These are phyloP conservation scores for Globisporangium barbulae DNA, from an alignment of 352 stramenopile species.

Conservation along the genomic window DNA sequence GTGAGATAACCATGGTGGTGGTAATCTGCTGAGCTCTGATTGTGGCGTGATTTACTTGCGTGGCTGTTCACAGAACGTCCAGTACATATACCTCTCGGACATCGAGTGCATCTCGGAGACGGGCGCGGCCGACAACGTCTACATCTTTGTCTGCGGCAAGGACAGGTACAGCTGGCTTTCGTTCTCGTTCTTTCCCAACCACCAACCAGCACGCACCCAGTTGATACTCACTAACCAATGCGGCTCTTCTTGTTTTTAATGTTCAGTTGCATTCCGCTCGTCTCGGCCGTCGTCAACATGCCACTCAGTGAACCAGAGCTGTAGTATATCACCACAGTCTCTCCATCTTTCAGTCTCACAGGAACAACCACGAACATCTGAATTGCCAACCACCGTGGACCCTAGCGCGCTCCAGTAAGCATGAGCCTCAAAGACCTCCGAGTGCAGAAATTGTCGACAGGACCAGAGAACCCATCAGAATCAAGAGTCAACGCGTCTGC, in stretches of 20 bases:
- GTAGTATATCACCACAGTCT: conserved; percentile 14
- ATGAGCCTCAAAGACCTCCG: too few relatives aligned
- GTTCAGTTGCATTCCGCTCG: conserved; percentile 66
- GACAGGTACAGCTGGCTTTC: conserved; percentile 45
- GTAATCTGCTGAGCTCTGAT: conserved; percentile 4
- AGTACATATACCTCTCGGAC: conserved; percentile 66
- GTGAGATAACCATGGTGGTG: neutral
- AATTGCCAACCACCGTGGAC: too few relatives aligned
- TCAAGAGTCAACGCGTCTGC: too few relatives aligned
- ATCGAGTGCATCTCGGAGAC: conserved; percentile 70
- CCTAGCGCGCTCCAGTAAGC: too few relatives aligned
- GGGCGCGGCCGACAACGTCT: conserved; percentile 68
- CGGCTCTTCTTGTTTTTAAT: neutral
- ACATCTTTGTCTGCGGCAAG: conserved; percentile 81
- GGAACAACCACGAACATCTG: too few relatives aligned
- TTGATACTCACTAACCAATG: neutral
- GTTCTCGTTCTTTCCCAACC: neutral
- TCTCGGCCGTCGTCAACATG: conserved; percentile 82
- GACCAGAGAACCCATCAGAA: too few relatives aligned
- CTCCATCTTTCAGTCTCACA: too few relatives aligned
- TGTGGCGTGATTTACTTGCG: neutral
- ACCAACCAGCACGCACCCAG: neutral
- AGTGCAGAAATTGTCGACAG: too few relatives aligned
- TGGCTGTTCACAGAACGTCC: conserved; percentile 44
- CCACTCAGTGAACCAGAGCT: conserved; percentile 70